These are phyloP conservation scores for Aspergillus sclerotioniger DNA, from an alignment of 495 filamentous ascomycete genomes.

Conservation along the genomic window DNA sequence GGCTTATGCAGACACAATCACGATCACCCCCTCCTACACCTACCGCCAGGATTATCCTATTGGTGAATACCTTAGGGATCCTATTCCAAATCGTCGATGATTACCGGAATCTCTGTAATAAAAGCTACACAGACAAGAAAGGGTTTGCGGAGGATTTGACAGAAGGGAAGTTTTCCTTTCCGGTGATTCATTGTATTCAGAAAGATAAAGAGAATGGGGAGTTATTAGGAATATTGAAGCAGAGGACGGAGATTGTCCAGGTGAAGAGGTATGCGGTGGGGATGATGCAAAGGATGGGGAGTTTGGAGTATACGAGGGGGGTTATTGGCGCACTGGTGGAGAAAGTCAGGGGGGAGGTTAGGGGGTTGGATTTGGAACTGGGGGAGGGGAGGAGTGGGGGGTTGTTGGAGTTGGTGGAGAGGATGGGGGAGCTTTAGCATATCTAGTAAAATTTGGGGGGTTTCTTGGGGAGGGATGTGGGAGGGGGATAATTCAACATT, in stretches of 20 bases:
- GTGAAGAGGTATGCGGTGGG: background rate
- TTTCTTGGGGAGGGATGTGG: too few relatives aligned
- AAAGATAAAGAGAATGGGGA: background rate
- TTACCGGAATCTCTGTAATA: slow-evolving; percentile 6
- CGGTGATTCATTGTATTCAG: background rate
- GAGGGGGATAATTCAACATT: too few relatives aligned
- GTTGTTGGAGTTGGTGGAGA: too few relatives aligned
- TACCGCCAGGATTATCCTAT: too few relatives aligned
- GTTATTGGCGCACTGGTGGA: too few relatives aligned
- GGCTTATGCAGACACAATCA: slow-evolving; percentile 4
- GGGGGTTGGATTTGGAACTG: too few relatives aligned
- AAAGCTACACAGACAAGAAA: background rate
- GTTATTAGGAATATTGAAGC: background rate
- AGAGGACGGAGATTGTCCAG: background rate
- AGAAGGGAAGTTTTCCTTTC: background rate
- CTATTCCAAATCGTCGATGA: slow-evolving; percentile 10
- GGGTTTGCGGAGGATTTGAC: background rate
- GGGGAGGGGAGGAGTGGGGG: too few relatives aligned
- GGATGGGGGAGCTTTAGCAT: too few relatives aligned
- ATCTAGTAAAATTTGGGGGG: too few relatives aligned
- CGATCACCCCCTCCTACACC: background rate
- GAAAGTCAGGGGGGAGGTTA: too few relatives aligned
- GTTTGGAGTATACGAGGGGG: background rate
- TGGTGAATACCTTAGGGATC: background rate
- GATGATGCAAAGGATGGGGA: background rate